Base-by-base conservation (phyloP, 768 basidiomycete species). In the Suillus luteus region DNA sequence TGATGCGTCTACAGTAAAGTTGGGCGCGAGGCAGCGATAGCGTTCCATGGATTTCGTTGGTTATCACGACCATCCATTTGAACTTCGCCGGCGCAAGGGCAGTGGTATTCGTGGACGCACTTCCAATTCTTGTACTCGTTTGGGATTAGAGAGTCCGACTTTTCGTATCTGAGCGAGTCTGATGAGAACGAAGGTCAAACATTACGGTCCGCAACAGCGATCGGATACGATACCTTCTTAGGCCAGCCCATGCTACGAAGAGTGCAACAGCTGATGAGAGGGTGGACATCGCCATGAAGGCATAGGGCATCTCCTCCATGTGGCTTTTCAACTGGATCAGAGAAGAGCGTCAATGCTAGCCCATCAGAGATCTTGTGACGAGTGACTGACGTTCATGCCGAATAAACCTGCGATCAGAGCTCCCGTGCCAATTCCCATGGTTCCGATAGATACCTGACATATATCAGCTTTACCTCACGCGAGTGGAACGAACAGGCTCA, bases 391-490 rank as follows among this genome's bases (percentile, higher is more conserved):
- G 75, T 97, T 98, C 96, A 98, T 98, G 17, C 96, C 96, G 69
- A 98, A 96, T 4, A 97, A 72, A 6, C 96, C 95, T 55, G 95
- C 95, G 8, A 96, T 79, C 41, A 98, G 81, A 17, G 96, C 94
- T 3, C 96, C 95, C 35, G 88, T 84, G 12, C 96, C 96, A 63
- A 99, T 83, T 0, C 96, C 96, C 79, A 98, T 87, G 0, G 96
- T 99, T 41, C 86, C 86, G 64, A 99, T 98, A n/a, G 95, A 96
- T 14, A 97, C 87, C 90, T 92, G 63, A 59, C 37, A 37, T 51
- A 49, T 62, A 19, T 35, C 2, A 49, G 64, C 55, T 35, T 43
- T 12, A 60, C 48, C 60, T 63, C 14, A 62, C 17, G 31, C 35
- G 17, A 27, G 17, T 33, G 5, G n/a, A 41, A 4, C 38, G 14